Base-by-base conservation (phyloP, 805 yeast genomes). In the Ogataea trehalophila region DNA sequence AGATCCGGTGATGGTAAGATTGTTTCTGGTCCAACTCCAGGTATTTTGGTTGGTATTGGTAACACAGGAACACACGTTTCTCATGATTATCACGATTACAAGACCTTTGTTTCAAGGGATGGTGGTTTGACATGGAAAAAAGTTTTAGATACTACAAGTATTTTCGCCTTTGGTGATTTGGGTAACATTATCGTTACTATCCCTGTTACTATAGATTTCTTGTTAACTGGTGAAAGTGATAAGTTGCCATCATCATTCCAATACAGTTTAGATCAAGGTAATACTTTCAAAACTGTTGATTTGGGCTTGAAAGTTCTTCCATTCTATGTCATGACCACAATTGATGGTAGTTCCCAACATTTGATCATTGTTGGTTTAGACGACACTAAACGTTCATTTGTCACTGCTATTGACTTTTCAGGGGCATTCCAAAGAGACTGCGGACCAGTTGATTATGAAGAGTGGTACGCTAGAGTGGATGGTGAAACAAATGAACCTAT, bases 221-320 rank as follows among this genome's bases (percentile, higher is more conserved):
- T 59, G n/a, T 6, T 55, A 9, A 31, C 39, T 16, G 53, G 53
- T 3, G 39, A 49, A 5, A 71, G 77, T 16, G 80, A 77, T 14
- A 18, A 26, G 6, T 38, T 47, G 2, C 50, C 61, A 22, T 51
- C 57, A 11, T 37, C 41, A 1, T 52, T 72, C 35, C 60, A 56
- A 35, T 88, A 73, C 57, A 82, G 95, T 0, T 60, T 82, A 14
- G 91, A 88, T 61, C 89, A 85, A 60, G 96, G 96, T 39, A 61
- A 70, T 33, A 63, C 83, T 3, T 88, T 94, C 91, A 49, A 60
- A 5, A 71, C 70, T 36, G 67, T 70, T 33, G 69, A 74, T n/a
- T 60, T 87, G 5, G 81, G 76, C 8, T 44, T 53, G 8, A 40
- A 54, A 3, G n/a, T 62, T 9, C n/a, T 62, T 5, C 68, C 68